Conservation (phyloP, 2,329 filamentous ascomycete genomes). For the Cladosporium sp. region DNA sequence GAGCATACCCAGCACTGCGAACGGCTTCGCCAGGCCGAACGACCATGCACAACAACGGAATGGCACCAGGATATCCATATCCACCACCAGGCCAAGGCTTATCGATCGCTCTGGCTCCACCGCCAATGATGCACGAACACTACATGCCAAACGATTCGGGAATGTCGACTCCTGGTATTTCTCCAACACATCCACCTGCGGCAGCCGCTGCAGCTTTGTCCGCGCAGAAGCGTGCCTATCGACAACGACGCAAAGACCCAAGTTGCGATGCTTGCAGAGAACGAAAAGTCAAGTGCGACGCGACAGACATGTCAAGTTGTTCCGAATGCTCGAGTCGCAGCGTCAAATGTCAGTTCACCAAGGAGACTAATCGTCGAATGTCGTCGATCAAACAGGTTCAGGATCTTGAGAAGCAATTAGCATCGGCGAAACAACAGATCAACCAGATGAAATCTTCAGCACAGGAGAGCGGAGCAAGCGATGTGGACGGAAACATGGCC, state of each 20-base stretch:
- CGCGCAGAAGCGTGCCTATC: constrained; percentile 87
- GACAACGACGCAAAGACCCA: constrained; percentile 90
- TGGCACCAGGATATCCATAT: constrained; percentile 8
- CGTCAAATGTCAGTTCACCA: constrained; percentile 97
- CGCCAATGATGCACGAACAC: constrained; percentile 25
- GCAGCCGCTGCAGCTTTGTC: constrained; percentile 51
- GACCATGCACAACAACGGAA: constrained; percentile 17
- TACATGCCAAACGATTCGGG: constrained; percentile 25
- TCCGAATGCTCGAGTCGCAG: constrained; percentile 96
- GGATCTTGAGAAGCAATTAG: constrained; percentile 88
- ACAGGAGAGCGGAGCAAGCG: constrained; percentile 44
- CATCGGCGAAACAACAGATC: constrained; percentile 75
- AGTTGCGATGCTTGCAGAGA: constrained; percentile 97
- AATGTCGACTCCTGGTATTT: constrained; percentile 27
- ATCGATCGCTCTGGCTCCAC: neutral
- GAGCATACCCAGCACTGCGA: constrained; percentile 7
- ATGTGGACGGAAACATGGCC: constrained; percentile 33
- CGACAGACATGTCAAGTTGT: constrained; percentile 91
- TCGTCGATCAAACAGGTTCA: constrained; percentile 99
- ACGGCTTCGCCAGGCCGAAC: constrained; percentile 5
- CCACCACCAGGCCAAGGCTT: neutral
- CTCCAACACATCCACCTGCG: constrained; percentile 25
- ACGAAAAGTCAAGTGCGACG: constrained; percentile 79
- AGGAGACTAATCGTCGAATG: constrained; percentile 97
- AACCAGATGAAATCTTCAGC: constrained; percentile 60